Percentiles rank a stretch among this genome's conserved stretches.
phyloP scores from a whole-genome alignment of 2,329 filamentous ascomycete genomes.

The Claviceps sp. region DNA sequence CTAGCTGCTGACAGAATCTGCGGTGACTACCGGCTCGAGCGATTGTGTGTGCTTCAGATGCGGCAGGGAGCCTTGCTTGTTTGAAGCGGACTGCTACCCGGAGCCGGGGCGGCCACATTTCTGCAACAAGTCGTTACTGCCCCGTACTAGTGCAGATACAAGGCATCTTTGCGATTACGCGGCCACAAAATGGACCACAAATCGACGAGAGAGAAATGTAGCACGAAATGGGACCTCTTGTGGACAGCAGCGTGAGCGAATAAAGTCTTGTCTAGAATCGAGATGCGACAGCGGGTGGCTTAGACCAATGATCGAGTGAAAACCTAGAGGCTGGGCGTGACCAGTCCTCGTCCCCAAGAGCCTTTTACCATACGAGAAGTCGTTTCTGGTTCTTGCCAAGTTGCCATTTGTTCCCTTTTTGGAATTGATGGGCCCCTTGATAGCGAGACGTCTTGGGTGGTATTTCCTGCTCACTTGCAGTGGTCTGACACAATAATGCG shows the following conservation, averaged over 20 bases:
- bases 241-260: neutral
- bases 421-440: neutral
- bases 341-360: no score
- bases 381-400: neutral
- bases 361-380: neutral
- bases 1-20: neutral
- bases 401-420: neutral
- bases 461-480: neutral
- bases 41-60: neutral
- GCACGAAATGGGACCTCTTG: no score
- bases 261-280: neutral
- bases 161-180: no score
- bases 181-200: no score
- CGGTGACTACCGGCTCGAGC: slow-evolving; percentile 1
- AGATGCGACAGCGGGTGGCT: neutral
- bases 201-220: no score
- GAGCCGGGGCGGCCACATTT: neutral
- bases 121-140: neutral
- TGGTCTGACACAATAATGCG: neutral
- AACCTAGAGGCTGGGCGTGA: no score
- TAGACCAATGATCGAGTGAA: no score
- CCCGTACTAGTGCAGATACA: neutral
- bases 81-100: neutral
- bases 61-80: neutral
- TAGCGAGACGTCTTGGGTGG: neutral